Evolutionary conservation across 495 filamentous ascomycete genomes (phyloP), one percentile per base, ranked within the genome.

Genomic region (Pseudoneurospora amorphoporcata): DNA sequence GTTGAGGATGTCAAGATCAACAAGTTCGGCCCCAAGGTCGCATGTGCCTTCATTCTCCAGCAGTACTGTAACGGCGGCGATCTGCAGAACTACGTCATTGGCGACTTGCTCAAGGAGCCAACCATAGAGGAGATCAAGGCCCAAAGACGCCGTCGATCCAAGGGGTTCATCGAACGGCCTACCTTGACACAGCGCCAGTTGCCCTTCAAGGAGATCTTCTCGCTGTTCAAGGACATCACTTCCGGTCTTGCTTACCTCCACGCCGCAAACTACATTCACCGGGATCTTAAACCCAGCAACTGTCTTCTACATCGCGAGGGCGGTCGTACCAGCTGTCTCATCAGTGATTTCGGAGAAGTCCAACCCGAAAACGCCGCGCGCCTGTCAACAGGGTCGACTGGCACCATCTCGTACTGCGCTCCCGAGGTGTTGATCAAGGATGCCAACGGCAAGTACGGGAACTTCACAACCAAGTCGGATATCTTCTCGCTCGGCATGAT

Each of bases 401-500:
- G 95, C 1, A 99, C 95, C 4, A 94, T 99, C 41, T 98, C 95
- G 0, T 99, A 97, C 80, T 98, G 96, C 81, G 96, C 95, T 0
- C 95, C 95, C 3, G 95, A 99, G 77, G 95, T 99, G 19, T 82
- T 99, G 40, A 88, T 86, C 53, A 89, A 85, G 72, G 88, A 93
- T 65, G 84, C 88, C 0, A 86, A 81, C 71, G 95, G 95, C 14
- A 86, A 86, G 12, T 92, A 92, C 75, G 94, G 92, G 5, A 96
- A 98, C 76, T 99, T 99, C 76, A 96, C 93, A 0, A 92, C 91
- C 69, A 99, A 98, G 77, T 97, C 94, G 0, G 95, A 99, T 79
- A 92, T 99, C 12, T 99, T 99, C 82, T 97, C 94, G 4, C 81
- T 99, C 1, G 95, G 95, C 41, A 97, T 99, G 95, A 98, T 98